Base-by-base conservation (phyloP, 306 rosid genomes). In the Malus asiatica region DNA sequence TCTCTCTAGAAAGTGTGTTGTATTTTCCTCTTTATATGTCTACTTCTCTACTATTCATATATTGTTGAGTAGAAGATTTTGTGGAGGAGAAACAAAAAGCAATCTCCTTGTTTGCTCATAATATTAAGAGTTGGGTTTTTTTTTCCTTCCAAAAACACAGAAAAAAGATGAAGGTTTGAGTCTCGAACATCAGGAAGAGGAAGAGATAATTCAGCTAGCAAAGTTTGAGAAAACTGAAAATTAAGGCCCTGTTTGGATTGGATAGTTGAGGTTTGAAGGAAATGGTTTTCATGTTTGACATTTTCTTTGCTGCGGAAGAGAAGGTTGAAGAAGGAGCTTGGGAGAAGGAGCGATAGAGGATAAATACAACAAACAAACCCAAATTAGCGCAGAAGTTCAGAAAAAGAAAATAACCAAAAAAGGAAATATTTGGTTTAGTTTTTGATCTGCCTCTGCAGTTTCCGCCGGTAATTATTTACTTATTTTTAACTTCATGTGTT, bases 261-360 rank as follows among this genome's bases (percentile, higher is more conserved):
- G 16, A 46, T 40, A 48, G 20, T 35, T 33, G 68, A 79, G 79
- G 73, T 58, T 66, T 76, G 40, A 74, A 61, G 60, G 87, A 86
- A 90, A 90, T 91, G 97, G 86, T 91, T 90, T 89, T 88, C 77
- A 90, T 85, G 96, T 68, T 71, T 82, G 91, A 83, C 89, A 78
- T 82, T 82, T 81, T 80, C 75, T 61, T 80, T 72, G 74, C 82
- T 29, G 84, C 80, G 78, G 82, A 84, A 84, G 92, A 85, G 68
- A 89, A 87, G 72, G 76, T 80, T 13, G 93, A 87, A 70, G 98
- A 93, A 81, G 98, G 98, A 76, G 89, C 89, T 84, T 86, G 98
- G 96, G 95, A 91, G 76, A 92, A 89, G 32, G 98, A 91, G 85
- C 81, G 96, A 86, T 91, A 92, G 40, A 72, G 11, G 63, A 11